Conservation (phyloP, 352 stramenopile genomes). For the Pythium rishiriense region DNA sequence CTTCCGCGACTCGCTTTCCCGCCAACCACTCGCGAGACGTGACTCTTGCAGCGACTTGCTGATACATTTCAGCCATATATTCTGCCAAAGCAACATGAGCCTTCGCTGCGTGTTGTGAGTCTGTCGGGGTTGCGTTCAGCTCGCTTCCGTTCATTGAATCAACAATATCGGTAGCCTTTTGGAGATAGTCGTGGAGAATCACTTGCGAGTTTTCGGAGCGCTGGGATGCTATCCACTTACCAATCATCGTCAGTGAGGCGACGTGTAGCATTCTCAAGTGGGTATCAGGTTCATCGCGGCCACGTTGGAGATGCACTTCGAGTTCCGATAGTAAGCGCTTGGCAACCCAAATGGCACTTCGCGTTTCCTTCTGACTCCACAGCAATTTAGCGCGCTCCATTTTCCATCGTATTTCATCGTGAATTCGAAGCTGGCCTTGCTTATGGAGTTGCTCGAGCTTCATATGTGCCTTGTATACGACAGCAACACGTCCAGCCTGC, state of each 20-base stretch:
- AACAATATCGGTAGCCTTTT: slow-evolving; percentile 76
- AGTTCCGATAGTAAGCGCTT: slow-evolving; percentile 60
- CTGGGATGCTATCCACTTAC: slow-evolving; percentile 93
- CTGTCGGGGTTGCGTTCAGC: slow-evolving; percentile 32
- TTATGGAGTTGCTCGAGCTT: slow-evolving; percentile 62
- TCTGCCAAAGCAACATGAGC: slow-evolving; percentile 88
- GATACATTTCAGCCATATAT: slow-evolving; percentile 92
- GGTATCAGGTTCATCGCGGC: slow-evolving; percentile 17
- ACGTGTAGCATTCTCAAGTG: slow-evolving; percentile 61
- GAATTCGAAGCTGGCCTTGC: slow-evolving; percentile 31
- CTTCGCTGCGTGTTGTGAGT: slow-evolving; percentile 57
- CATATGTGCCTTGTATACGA: slow-evolving; percentile 63
- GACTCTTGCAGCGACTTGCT: slow-evolving; percentile 84
- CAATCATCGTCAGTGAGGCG: slow-evolving; percentile 72
- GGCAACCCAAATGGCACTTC: slow-evolving; percentile 73
- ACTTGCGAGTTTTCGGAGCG: slow-evolving; percentile 89
- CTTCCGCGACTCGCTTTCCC: slow-evolving; percentile 71
- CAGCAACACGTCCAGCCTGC: slow-evolving; percentile 61
- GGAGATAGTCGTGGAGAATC: slow-evolving; percentile 93
- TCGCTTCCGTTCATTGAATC: slow-evolving; percentile 38
- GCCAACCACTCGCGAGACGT: slow-evolving; percentile 90
- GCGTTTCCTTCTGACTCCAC: slow-evolving; percentile 71
- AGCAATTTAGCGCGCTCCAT: slow-evolving; percentile 80
- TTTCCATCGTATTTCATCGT: slow-evolving; percentile 58
- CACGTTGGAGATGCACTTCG: slow-evolving; percentile 24